Percentiles rank a stretch among this genome's conserved stretches.
Conservation (phyloP, 179 eudicot species). For the Spergularia azorica region DNA sequence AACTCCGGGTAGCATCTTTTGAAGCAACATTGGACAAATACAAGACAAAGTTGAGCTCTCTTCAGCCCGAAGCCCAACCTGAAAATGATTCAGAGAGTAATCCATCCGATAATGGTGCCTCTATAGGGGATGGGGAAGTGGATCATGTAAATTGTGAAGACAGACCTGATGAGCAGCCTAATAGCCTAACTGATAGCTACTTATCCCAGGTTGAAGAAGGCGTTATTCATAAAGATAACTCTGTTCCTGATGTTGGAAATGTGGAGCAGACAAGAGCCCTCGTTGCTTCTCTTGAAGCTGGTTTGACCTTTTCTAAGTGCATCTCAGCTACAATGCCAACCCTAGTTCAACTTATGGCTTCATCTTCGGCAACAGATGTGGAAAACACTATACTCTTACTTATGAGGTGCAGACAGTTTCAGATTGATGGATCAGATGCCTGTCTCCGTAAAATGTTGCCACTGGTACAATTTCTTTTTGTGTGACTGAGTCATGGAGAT, state of each 20-base stretch:
- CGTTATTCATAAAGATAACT: slow-evolving; percentile 41
- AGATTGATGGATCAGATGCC: slow-evolving; percentile 90
- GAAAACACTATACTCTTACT: slow-evolving; percentile 86
- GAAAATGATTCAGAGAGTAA: slow-evolving; percentile 42
- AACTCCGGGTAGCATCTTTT: slow-evolving; percentile 79
- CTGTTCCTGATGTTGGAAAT: slow-evolving; percentile 90
- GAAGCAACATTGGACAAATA: slow-evolving; percentile 86
- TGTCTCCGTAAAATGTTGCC: slow-evolving; percentile 97
- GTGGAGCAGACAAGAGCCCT: slow-evolving; percentile 92
- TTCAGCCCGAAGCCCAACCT: slow-evolving; percentile 54
- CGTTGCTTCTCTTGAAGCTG: slow-evolving; percentile 94
- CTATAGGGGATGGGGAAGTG: slow-evolving; percentile 58
- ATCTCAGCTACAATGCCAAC: slow-evolving; percentile 79
- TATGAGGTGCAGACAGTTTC: slow-evolving; percentile 95
- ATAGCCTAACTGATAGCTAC: slow-evolving; percentile 76
- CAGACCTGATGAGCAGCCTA: slow-evolving; percentile 41
- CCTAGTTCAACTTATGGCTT: slow-evolving; percentile 94
- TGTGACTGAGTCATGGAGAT: background rate
- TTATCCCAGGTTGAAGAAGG: slow-evolving; percentile 56
- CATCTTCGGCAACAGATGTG: slow-evolving; percentile 91
- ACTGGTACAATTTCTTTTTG: slow-evolving; percentile 47
- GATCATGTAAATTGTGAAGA: slow-evolving; percentile 42
- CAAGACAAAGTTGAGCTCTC: slow-evolving; percentile 70
- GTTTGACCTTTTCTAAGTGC: slow-evolving; percentile 78
- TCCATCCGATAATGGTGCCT: slow-evolving; percentile 39